Percentiles rank a stretch among this genome's conserved stretches.
Conservation (phyloP, 768 basidiomycete species). For the Macrocybe gigantea region DNA sequence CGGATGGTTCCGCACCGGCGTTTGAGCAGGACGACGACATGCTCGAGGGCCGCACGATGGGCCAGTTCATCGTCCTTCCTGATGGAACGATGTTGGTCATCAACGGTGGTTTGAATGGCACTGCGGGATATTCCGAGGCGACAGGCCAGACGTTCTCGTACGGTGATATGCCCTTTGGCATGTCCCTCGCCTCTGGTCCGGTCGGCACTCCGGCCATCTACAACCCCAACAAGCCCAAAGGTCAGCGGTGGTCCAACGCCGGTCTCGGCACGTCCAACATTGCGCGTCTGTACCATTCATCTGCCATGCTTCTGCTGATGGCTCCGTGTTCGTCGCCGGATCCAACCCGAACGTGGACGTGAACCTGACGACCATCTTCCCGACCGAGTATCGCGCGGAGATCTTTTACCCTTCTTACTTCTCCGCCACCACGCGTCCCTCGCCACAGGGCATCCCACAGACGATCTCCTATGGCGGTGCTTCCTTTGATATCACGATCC, state of each 20-base stretch:
- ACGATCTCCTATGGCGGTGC: slow-evolving; percentile 80
- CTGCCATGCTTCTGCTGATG: slow-evolving; percentile 71
- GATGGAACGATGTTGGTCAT: slow-evolving; percentile 71
- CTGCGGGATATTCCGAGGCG: slow-evolving; percentile 65
- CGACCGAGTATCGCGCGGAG: slow-evolving; percentile 78
- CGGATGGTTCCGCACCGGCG: slow-evolving; percentile 50
- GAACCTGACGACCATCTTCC: slow-evolving; percentile 52
- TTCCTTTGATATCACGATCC: slow-evolving; percentile 70
- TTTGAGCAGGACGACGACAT: slow-evolving; percentile 76
- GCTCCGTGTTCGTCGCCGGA: slow-evolving; percentile 81
- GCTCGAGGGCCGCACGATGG: slow-evolving; percentile 81
- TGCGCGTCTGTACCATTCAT: slow-evolving; percentile 79
- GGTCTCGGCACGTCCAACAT: slow-evolving; percentile 50
- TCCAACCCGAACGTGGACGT: slow-evolving; percentile 92
- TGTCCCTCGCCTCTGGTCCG: slow-evolving; percentile 66
- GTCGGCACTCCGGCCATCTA: slow-evolving; percentile 65
- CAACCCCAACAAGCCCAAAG: slow-evolving; percentile 56
- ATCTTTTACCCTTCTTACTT: slow-evolving; percentile 95
- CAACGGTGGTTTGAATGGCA: slow-evolving; percentile 83
- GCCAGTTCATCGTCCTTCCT: slow-evolving; percentile 82
- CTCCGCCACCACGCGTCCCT: slow-evolving; percentile 59
- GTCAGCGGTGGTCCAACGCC: slow-evolving; percentile 57
- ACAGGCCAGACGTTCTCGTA: slow-evolving; percentile 37
- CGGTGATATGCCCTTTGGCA: slow-evolving; percentile 52
- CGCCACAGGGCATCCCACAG: slow-evolving; percentile 60